Evolutionary conservation across 2,329 filamentous ascomycete species (phyloP).

Genomic region (Colletotrichum paranaense): DNA sequence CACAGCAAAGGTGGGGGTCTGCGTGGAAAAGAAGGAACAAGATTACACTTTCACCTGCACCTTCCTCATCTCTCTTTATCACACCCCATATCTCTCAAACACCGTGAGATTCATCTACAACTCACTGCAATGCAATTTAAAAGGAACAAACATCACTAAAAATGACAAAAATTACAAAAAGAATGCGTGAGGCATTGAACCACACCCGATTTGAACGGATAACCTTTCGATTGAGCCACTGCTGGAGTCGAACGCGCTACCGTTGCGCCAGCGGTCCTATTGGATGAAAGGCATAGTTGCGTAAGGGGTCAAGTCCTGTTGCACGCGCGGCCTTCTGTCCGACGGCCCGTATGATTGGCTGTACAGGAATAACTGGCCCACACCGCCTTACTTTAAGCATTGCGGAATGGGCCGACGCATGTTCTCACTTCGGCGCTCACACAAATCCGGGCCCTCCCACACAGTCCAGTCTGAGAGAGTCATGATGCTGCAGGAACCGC

Average conservation of each 20-base stretch:
- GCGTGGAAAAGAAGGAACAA: no score
- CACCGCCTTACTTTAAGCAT: background rate
- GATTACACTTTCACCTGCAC: no score
- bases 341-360: background rate
- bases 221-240: slow-evolving; percentile 30
- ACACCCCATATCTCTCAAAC: no score
- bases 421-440: background rate
- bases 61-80: background rate
- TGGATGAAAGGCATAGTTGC: background rate
- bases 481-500: slow-evolving; percentile 19
- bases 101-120: background rate
- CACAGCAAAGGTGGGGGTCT: no score
- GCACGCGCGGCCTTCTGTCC: background rate
- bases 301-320: fast-evolving
- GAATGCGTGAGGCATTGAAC: background rate
- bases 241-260: slow-evolving; percentile 36
- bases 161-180: background rate
- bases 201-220: slow-evolving; percentile 34
- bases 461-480: background rate
- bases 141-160: background rate
- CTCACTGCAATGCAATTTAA: background rate
- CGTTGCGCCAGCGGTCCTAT: slow-evolving; percentile 30
- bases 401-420: slow-evolving; percentile 8
- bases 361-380: fast-evolving
- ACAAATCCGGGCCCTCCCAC: background rate